Base-by-base conservation (phyloP, 1,139 yeast genomes). In the Petasospora rhodanensis region DNA sequence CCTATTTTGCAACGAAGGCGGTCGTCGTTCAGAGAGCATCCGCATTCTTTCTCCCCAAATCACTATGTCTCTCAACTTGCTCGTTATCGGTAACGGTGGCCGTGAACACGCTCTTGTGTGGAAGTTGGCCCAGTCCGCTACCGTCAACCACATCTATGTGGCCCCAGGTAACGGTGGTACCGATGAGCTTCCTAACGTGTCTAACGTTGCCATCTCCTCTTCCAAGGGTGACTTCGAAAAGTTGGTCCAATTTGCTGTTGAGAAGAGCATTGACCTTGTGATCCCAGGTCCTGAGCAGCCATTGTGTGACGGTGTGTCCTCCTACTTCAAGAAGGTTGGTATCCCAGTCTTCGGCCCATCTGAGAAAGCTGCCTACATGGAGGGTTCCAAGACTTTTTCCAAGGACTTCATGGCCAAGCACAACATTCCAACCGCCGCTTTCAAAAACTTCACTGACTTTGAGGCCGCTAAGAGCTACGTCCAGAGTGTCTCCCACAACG, bases 261-360 rank as follows among this genome's bases (percentile, higher is more conserved):
- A 74, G 26, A 66, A 89, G 40, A 53, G 71, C 8, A 71, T 93
- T 39, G 73, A 70, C 34, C 69, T 93, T 44, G 98, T 87, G 10
- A 71, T 93, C 32, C 98, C 98, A 23, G 99, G 99, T 26, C 98
- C 99, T n/a, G 99, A 93, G 63, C 96, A 87, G 61, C 98, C 98
- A 25, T 69, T 93, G 43, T 96, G 91, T 24, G 97, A 91, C 54
- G 99, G 99, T 29, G 78, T 91, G 41, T 62, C 89, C 22, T 63
- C 79, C 15, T 66, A 68, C 32, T 89, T 91, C 69, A 44, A 66
- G 38, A 69, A 68, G 37, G 81, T 82, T 36, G 98, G 98, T 47
- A 79, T 93, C 42, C 94, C 96, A 23, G 96, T 89, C 18, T 93
- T 93, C 62, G 99, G 98, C 7, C 99, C 99, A 18, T 75, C 86